phyloP scores from a whole-genome alignment of 208 protist genomes.

The Crithidia brevicula region DNA sequence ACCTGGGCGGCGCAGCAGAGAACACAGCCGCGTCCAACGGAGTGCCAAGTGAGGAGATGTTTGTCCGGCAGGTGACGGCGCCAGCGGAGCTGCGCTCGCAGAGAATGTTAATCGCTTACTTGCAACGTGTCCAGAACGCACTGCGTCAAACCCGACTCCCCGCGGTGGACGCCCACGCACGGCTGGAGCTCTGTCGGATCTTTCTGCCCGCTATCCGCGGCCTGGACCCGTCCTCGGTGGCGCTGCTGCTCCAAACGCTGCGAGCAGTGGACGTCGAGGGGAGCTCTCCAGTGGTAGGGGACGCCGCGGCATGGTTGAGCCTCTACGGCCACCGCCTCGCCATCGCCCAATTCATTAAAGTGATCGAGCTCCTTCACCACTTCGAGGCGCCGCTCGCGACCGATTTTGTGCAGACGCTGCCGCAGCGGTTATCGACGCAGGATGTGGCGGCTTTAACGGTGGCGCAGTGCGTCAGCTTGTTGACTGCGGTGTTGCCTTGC shows the following conservation, averaged over 20 bases:
- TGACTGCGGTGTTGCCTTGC: constrained; percentile 9
- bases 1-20: no score
- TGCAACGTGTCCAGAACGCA: constrained; percentile 19
- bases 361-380: constrained; percentile 18
- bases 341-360: background rate
- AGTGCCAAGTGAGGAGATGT: no score
- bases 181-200: constrained; percentile 19
- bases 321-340: constrained; percentile 12
- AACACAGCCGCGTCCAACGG: no score
- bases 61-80: no score
- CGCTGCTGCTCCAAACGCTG: constrained; percentile 50
- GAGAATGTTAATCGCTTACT: background rate
- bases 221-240: constrained; percentile 43
- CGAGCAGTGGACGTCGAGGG: constrained; percentile 29
- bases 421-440: background rate
- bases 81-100: no score
- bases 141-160: background rate
- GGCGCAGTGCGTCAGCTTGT: background rate
- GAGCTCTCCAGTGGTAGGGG: constrained; percentile 40
- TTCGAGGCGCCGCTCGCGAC: constrained; percentile 10
- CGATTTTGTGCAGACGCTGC: constrained; percentile 3
- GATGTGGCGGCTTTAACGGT: constrained; percentile 8
- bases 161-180: background rate
- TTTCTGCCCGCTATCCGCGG: constrained; percentile 37
- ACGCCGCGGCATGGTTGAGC: constrained; percentile 50